These are phyloP conservation scores for Schwanniomyces yamadae DNA, from an alignment of 805 yeast species.

Conservation along the genomic window DNA sequence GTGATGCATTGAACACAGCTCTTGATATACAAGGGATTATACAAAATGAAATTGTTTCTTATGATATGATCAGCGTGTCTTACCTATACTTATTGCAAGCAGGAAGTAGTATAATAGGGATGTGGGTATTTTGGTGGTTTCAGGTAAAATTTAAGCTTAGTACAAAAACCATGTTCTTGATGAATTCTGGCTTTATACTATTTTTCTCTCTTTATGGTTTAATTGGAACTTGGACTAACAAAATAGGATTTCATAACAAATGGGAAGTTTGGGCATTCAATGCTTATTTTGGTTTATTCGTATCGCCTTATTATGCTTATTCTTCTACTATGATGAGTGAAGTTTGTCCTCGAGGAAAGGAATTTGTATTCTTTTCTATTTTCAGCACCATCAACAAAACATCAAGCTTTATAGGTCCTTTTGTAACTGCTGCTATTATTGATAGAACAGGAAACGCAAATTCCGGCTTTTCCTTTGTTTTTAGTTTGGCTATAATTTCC, in stretches of 20 bases:
- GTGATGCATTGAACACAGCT: conserved; percentile 3
- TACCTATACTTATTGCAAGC: conserved; percentile 2
- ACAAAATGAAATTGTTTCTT: conserved; percentile 7
- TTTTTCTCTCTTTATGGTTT: conserved; percentile 2
- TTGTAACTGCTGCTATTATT: conserved; percentile 4
- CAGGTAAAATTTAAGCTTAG: conserved; percentile 1
- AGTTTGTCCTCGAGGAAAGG: conserved; percentile 6
- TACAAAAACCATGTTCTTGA: conserved; percentile 3
- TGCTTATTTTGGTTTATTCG: conserved; percentile 5
- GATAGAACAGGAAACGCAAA: conserved; percentile 5
- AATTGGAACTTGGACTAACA: conserved; percentile 4
- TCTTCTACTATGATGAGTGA: conserved; percentile 6
- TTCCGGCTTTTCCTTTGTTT: conserved; percentile 2
- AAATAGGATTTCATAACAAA: conserved; percentile 1
- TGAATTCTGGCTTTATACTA: conserved; percentile 2
- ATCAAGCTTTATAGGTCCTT: conserved; percentile 8
- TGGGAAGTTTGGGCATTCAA: conserved; percentile 5
- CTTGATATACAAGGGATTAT: conserved; percentile 4
- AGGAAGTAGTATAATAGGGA: conserved; percentile 1
- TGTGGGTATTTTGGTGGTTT: conserved; percentile 1
- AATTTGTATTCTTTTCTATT: conserved; percentile 7
- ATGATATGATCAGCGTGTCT: conserved; percentile 5
- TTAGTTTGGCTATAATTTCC: conserved; percentile 1
- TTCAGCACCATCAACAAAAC: conserved; percentile 6
- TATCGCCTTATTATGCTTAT: conserved; percentile 6